Percentiles rank a stretch among this genome's conserved stretches.
These are phyloP conservation scores for Erigeron canadensis DNA, from an alignment of 129 eudicot genomes.

Conservation along the genomic window DNA sequence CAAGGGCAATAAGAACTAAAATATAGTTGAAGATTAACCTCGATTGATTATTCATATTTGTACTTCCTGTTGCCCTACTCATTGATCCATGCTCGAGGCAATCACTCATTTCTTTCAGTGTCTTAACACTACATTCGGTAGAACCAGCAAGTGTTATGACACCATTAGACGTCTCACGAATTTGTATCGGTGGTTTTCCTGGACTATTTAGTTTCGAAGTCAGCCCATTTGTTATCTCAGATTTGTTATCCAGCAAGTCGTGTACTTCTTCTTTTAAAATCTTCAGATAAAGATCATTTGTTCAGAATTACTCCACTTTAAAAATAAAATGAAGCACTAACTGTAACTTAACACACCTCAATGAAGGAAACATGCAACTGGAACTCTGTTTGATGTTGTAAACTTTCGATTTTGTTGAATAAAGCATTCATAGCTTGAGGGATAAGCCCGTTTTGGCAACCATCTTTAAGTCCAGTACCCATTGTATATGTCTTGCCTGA, in stretches of 20 bases:
- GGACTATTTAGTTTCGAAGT: slow-evolving; percentile 58
- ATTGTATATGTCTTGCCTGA: slow-evolving; percentile 98
- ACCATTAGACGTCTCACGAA: slow-evolving; percentile 96
- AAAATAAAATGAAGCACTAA: not conserved
- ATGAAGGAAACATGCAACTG: slow-evolving; percentile 93
- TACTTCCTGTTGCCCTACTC: slow-evolving; percentile 97
- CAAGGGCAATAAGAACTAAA: not conserved
- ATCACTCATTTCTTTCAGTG: slow-evolving; percentile 92
- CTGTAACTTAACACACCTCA: slow-evolving; percentile 52
- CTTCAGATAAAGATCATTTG: slow-evolving; percentile 39
- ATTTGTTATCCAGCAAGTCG: slow-evolving; percentile 83
- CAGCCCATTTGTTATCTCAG: slow-evolving; percentile 64
- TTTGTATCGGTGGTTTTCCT: slow-evolving; percentile 94
- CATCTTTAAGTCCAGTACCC: slow-evolving; percentile 92
- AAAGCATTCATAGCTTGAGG: slow-evolving; percentile 88
- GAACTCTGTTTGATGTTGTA: slow-evolving; percentile 76
- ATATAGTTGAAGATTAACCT: slow-evolving; percentile 46
- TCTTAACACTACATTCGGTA: slow-evolving; percentile 77
- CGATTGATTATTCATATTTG: slow-evolving; percentile 98
- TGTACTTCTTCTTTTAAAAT: slow-evolving; percentile 97
- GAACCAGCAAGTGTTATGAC: slow-evolving; percentile 96
- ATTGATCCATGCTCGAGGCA: slow-evolving; percentile 96
- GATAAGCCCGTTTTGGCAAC: slow-evolving; percentile 70
- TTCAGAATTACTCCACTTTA: slow-evolving; percentile 2
- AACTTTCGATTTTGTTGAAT: slow-evolving; percentile 70